Base-by-base conservation (phyloP, 208 protist genomes). In the Leishmania amazonensis region DNA sequence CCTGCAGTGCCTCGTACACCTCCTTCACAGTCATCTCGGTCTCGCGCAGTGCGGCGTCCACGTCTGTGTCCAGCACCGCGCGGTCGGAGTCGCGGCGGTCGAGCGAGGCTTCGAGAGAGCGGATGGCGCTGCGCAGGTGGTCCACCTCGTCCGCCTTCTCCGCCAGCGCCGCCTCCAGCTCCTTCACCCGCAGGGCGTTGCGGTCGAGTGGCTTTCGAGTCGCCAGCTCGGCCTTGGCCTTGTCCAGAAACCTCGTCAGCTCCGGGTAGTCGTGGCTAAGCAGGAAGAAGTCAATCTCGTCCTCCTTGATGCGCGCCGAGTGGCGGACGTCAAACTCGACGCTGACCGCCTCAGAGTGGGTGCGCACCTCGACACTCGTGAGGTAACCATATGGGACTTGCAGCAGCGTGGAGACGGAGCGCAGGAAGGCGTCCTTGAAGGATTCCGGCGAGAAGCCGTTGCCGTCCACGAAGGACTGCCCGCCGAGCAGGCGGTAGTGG, bases 11-110 rank as follows among this genome's bases (percentile, higher is more conserved):
- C 21, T 53, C 80, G 80, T 94, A 91, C 28, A 94, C 76, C 7
- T 85, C 87, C 53, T 86, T 83, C 51, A 96, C 81, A 28, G 91
- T 95, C 28, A 51, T 35, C 58, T 93, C 91, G 11, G 93, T 93
- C 31, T 94, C 93, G 35, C 89, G 84, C 49, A 96, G 82, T 11
- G 86, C 89, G 0, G 47, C 62, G 13, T 89, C 87, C 21, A 92
- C 83, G 31, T 91, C 84, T 40, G 64, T 75, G 78, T 94, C 85
- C 5, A 86, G 53, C 6, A 72, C 68, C 40, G 83, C 83, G 21
- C 84, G 85, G 19, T 91, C 80, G 11, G 67, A 47, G 67, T 90
- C 74, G 54, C 87, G 87, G 28, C 89, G 85, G 57, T 87, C 83
- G 19, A 96, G 78, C 42, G 86, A 87, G 35, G 78, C 83, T 79